Conservation (phyloP, 2,329 filamentous ascomycete species). For the Graphiopsis chlorocephala region DNA sequence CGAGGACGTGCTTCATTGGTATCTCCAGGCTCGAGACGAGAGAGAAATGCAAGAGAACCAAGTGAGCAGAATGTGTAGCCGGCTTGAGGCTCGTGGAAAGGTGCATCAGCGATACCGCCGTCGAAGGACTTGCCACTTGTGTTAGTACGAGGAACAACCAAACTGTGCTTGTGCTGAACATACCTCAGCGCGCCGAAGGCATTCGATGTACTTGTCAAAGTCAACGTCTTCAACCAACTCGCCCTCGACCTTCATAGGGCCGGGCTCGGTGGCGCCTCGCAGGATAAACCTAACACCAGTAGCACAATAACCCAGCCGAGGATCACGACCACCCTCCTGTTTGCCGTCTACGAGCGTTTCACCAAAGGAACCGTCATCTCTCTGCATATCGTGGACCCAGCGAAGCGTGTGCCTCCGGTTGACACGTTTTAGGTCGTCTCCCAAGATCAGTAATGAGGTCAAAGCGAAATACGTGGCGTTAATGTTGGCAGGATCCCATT, state of each 20-base stretch:
- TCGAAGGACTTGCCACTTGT: slow-evolving; percentile 69
- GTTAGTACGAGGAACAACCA: neutral
- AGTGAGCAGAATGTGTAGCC: slow-evolving; percentile 91
- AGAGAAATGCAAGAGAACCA: slow-evolving; percentile 72
- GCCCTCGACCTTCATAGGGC: slow-evolving; percentile 53
- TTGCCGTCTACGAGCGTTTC: slow-evolving; percentile 65
- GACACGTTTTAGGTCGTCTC: slow-evolving; percentile 61
- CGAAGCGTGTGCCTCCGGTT: slow-evolving; percentile 63
- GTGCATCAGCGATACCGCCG: slow-evolving; percentile 76
- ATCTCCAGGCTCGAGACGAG: slow-evolving; percentile 49
- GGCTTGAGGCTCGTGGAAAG: slow-evolving; percentile 79
- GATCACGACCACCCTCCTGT: slow-evolving; percentile 77
- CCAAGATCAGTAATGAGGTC: slow-evolving; percentile 65
- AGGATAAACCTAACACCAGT: slow-evolving; percentile 80
- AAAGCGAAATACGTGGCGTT: slow-evolving; percentile 89
- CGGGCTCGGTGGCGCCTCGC: slow-evolving; percentile 42
- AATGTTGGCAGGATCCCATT: slow-evolving; percentile 75
- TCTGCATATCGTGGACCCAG: slow-evolving; percentile 76
- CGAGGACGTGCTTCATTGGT: slow-evolving; percentile 17
- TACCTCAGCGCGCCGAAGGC: slow-evolving; percentile 63
- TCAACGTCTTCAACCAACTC: slow-evolving; percentile 69
- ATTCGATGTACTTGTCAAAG: slow-evolving; percentile 64
- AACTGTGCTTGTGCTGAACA: neutral
- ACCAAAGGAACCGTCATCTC: slow-evolving; percentile 84
- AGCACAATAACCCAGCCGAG: slow-evolving; percentile 84